Evolutionary conservation across 495 filamentous ascomycete species (phyloP), one percentile per base, ranked within the genome.

Genomic region (Filosporella fistucella): DNA sequence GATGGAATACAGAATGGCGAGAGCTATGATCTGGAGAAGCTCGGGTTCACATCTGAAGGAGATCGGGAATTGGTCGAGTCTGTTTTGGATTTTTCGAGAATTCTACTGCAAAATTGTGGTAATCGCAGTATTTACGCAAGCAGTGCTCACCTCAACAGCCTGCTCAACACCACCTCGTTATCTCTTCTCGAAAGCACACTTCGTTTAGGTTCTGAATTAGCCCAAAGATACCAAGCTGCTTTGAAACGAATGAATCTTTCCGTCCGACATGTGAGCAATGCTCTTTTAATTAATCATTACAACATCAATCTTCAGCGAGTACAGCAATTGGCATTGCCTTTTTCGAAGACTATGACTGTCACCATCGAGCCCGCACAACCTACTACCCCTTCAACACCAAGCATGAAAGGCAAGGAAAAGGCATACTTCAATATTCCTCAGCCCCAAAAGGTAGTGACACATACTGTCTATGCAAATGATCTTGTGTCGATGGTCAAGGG

Each of bases 81-180:
- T 5, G 75, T 96, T 38, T 71, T 97, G 38, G 71, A 78, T 25
- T 99, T 99, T 63, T 95, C 91, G 22, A 76, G 79, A 45, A 75
- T 95, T 49, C 75, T 99, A 12, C 69, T 96, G 30, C 86, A 96
- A 62, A 93, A 93, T 61, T 97, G 94, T 70, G 94, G 93, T 45
- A 99, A 99, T 57, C 78, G 94, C 56, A 96, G 91, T 68, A 78
- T 99, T 39, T 99, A 99, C 61, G 84, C 80, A 47, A 97, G 94
- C 68, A 96, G 91, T 56, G 74, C 62, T 49, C 86, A 91, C 46
- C 69, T 99, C 26, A 88, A 88, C 54, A 83, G 88, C 56, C 74
- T 99, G 28, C 76, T 99, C 47, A 88, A 94, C 58, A 90, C 85
- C 24, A 93, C 89, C 2, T 88, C 85, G 33, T 71, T 90, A 21